A percentile compares a stretch with the other conserved stretches of the same genome.
These are phyloP conservation scores for Penicillium brevicompactum DNA, from an alignment of 2,329 filamentous ascomycete species.

Conservation along the genomic window DNA sequence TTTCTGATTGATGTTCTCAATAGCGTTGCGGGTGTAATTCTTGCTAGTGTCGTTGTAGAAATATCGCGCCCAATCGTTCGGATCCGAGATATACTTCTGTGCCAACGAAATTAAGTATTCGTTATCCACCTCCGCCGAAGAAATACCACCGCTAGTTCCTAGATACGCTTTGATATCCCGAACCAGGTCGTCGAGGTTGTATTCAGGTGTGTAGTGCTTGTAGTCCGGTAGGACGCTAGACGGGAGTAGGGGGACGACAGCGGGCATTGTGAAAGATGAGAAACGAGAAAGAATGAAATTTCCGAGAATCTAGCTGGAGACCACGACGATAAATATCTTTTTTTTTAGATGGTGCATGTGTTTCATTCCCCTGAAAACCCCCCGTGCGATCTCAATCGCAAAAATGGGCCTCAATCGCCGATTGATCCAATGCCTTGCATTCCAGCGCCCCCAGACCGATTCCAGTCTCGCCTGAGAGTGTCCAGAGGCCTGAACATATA, in stretches of 20 bases:
- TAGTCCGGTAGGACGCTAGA: constrained; percentile 16
- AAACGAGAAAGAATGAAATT: not conserved
- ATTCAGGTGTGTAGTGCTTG: constrained; percentile 22
- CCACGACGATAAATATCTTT: not conserved
- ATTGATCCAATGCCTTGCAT: constrained; percentile 13
- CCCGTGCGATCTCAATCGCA: constrained; percentile 1
- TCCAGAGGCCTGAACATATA: not conserved
- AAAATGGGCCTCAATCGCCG: constrained; percentile 19
- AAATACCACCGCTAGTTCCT: constrained; percentile 29
- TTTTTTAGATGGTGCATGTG: not conserved
- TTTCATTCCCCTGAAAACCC: constrained; percentile 1
- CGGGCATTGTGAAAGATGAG: constrained; percentile 15
- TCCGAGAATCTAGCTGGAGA: not conserved
- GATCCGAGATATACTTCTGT: constrained; percentile 30
- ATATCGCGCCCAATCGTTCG: constrained; percentile 31
- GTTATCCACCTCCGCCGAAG: constrained; percentile 27
- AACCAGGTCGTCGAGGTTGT: constrained; percentile 27
- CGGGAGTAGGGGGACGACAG: constrained; percentile 14
- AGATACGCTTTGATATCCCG: constrained; percentile 32
- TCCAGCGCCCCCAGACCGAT: constrained; percentile 3
- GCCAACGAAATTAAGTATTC: constrained; percentile 29
- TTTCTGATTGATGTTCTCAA: constrained; percentile 36
- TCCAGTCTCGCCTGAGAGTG: not conserved
- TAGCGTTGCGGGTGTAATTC: constrained; percentile 36
- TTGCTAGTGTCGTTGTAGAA: constrained; percentile 35